These are phyloP conservation scores for Penicillium bialowiezense DNA, from an alignment of 495 filamentous ascomycete genomes.

Conservation along the genomic window DNA sequence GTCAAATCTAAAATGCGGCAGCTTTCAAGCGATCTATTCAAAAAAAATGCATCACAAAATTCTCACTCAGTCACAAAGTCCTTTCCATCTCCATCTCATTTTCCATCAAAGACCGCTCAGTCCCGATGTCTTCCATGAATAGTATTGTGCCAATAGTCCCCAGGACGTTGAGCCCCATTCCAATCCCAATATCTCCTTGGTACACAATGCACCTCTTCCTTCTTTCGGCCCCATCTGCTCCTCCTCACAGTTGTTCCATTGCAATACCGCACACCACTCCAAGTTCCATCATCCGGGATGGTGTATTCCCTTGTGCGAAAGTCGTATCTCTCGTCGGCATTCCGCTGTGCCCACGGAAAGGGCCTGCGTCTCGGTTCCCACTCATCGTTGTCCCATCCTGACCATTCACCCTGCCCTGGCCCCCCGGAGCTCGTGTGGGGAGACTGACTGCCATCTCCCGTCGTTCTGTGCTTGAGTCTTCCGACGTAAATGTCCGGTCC, in stretches of 20 bases:
- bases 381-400: constrained; percentile 20
- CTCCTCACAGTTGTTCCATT: not conserved
- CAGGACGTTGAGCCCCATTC: constrained; percentile 24
- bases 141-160: constrained; percentile 25
- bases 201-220: constrained; percentile 18
- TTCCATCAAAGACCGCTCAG: not conserved
- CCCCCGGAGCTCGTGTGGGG: too few relatives aligned
- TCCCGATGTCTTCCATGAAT: constrained; percentile 20
- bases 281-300: constrained; percentile 28
- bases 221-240: constrained; percentile 2
- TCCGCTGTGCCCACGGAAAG: constrained; percentile 16
- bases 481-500: constrained; percentile 47
- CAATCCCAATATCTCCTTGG: constrained; percentile 31
- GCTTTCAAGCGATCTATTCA: not conserved
- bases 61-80: not conserved
- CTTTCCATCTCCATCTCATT: not conserved
- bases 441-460: too few relatives aligned
- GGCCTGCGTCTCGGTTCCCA: constrained; percentile 4
- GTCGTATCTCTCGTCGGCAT: constrained; percentile 22
- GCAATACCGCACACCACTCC: constrained; percentile 32
- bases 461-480: constrained; percentile 2
- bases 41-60: not conserved
- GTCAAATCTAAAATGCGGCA: not conserved
- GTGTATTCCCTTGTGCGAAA: constrained; percentile 28
- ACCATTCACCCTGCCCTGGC: constrained; percentile 17